Evolutionary conservation across 2,329 filamentous ascomycete genomes (phyloP).

Genomic region (Arthrinium phaeospermum): DNA sequence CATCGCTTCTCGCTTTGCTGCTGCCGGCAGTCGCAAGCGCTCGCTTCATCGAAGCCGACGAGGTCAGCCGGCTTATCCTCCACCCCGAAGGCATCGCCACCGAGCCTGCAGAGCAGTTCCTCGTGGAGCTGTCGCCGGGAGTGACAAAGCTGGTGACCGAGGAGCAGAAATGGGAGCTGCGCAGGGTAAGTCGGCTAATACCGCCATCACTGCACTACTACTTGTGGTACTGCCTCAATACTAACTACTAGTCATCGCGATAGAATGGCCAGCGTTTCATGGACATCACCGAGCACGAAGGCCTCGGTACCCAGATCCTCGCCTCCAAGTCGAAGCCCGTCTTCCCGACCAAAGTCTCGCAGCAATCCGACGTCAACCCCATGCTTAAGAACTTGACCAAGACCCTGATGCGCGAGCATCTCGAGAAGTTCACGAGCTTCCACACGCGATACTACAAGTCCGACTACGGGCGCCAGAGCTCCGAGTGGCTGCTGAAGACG

Average conservation of each 20-base stretch:
- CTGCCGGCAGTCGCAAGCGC: slow-evolving; percentile 58
- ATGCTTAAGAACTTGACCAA: slow-evolving; percentile 75
- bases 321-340: slow-evolving; percentile 48
- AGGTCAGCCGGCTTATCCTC: slow-evolving; percentile 57
- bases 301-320: slow-evolving; percentile 60
- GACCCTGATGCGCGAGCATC: slow-evolving; percentile 75
- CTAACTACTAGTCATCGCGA: slow-evolving; percentile 26
- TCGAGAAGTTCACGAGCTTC: slow-evolving; percentile 80
- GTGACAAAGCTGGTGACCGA: slow-evolving; percentile 88
- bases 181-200: slow-evolving; percentile 64
- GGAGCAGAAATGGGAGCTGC: slow-evolving; percentile 92
- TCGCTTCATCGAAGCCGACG: slow-evolving; percentile 60
- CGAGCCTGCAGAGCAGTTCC: slow-evolving; percentile 58
- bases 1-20: slow-evolving; percentile 60
- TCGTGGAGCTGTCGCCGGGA: slow-evolving; percentile 85
- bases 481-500: slow-evolving; percentile 81
- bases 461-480: slow-evolving; percentile 79
- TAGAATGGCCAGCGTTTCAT: slow-evolving; percentile 89
- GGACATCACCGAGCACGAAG: slow-evolving; percentile 82
- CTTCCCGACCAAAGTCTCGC: slow-evolving; percentile 70
- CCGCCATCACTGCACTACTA: background rate
- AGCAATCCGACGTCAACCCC: slow-evolving; percentile 69
- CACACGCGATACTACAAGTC: slow-evolving; percentile 85
- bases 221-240: background rate
- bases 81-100: slow-evolving; percentile 45